A percentile compares a stretch with the other conserved stretches of the same genome.
Evolutionary conservation across 805 yeast species (phyloP).

Genomic region (Yamadazyma phyllophila): DNA sequence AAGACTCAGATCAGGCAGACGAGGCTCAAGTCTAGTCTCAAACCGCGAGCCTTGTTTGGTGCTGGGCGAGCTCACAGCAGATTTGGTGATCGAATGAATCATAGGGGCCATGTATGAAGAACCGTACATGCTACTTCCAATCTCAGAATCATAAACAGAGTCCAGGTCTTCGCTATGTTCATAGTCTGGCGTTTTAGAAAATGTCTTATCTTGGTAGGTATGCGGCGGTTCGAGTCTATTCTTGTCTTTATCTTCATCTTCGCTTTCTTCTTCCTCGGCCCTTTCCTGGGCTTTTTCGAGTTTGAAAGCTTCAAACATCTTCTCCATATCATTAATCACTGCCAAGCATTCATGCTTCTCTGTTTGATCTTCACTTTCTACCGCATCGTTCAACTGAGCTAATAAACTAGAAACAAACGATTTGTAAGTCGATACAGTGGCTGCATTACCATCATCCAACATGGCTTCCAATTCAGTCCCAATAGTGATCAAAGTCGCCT

Average conservation of each 20-base stretch:
- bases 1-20: slow-evolving; percentile 27
- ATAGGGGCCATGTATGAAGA: slow-evolving; percentile 28
- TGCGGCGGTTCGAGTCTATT: slow-evolving; percentile 3
- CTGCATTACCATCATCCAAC: slow-evolving; percentile 31
- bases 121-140: slow-evolving; percentile 20
- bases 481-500: slow-evolving; percentile 61
- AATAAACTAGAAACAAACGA: slow-evolving; percentile 57
- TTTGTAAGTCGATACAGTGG: slow-evolving; percentile 47
- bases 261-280: not conserved
- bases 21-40: slow-evolving; percentile 1
- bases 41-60: not conserved
- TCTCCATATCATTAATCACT: slow-evolving; percentile 66
- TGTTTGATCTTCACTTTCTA: slow-evolving; percentile 51
- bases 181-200: not conserved
- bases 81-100: slow-evolving; percentile 40
- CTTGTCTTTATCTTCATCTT: not conserved
- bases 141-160: slow-evolving; percentile 26
- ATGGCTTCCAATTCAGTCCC: slow-evolving; percentile 59
- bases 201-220: not conserved
- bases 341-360: slow-evolving; percentile 66
- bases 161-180: slow-evolving; percentile 17
- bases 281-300: slow-evolving; percentile 22
- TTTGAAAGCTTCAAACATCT: slow-evolving; percentile 61
- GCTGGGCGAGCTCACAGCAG: slow-evolving; percentile 6
- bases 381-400: slow-evolving; percentile 55